These are phyloP conservation scores for Paracorniculantispora psalliotae DNA, from an alignment of 2,329 filamentous ascomycete species.

Conservation along the genomic window DNA sequence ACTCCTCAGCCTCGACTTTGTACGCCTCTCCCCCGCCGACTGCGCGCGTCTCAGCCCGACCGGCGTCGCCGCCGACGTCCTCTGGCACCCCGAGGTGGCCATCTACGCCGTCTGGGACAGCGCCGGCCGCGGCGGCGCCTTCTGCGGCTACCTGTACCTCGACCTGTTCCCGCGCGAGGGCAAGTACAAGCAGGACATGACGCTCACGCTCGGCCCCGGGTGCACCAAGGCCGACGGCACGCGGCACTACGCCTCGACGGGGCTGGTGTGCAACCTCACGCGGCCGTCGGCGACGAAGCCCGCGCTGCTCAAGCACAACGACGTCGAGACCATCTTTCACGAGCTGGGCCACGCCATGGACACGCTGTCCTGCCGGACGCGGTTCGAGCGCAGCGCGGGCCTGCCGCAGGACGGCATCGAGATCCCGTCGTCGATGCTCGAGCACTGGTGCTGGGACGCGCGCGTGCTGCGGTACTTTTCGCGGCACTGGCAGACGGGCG, in stretches of 20 bases:
- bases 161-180: constrained; percentile 52
- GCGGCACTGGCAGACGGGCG: constrained; percentile 33
- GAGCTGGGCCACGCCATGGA: constrained; percentile 54
- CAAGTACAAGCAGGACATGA: constrained; percentile 36
- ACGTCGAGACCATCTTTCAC: constrained; percentile 41
- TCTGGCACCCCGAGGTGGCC: constrained; percentile 51
- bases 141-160: constrained; percentile 55
- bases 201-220: constrained; percentile 50
- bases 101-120: constrained; percentile 53
- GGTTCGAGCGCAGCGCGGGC: constrained; percentile 45
- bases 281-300: constrained; percentile 49
- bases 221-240: constrained; percentile 43
- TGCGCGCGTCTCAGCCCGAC: constrained; percentile 60
- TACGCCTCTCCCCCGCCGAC: constrained; percentile 56
- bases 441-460: constrained; percentile 56
- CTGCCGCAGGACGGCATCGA: constrained; percentile 45
- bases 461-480: constrained; percentile 45
- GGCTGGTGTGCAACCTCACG: constrained; percentile 51
- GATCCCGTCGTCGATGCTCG: constrained; percentile 51
- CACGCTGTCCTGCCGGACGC: constrained; percentile 47
- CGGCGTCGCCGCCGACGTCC: constrained; percentile 63
- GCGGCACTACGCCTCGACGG: constrained; percentile 49
- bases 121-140: constrained; percentile 42
- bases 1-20: constrained; percentile 73
- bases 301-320: constrained; percentile 50